A percentile compares a stretch with the other conserved stretches of the same genome.
Evolutionary conservation across 805 yeast genomes (phyloP).

Genomic region (Metschnikowia henanensis): DNA sequence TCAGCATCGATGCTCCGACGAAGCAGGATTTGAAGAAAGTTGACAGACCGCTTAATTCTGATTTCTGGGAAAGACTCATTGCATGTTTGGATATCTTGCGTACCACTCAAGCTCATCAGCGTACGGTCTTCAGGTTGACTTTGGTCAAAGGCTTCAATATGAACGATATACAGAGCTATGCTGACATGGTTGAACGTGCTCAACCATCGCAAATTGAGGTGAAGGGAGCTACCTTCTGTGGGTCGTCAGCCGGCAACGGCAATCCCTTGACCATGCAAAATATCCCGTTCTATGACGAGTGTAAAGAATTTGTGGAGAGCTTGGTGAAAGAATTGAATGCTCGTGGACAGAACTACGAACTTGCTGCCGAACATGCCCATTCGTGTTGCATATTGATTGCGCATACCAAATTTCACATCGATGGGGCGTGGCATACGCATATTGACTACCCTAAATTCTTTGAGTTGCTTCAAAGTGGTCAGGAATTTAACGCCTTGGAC

Average conservation of each 20-base stretch:
- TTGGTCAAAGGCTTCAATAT: constrained; percentile 92
- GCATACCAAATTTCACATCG: constrained; percentile 63
- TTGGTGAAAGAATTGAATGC: constrained; percentile 60
- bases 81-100: constrained; percentile 76
- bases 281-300: constrained; percentile 92
- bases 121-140: constrained; percentile 89
- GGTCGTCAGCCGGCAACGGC: constrained; percentile 79
- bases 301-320: constrained; percentile 67
- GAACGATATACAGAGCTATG: constrained; percentile 77
- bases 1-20: constrained; percentile 92
- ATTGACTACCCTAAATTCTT: constrained; percentile 80
- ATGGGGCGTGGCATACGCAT: constrained; percentile 84
- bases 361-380: constrained; percentile 96
- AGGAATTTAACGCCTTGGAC: constrained; percentile 73
- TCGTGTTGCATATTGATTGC: constrained; percentile 91
- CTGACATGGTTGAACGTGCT: constrained; percentile 81
- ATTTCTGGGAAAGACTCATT: constrained; percentile 88
- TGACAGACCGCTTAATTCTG: constrained; percentile 86
- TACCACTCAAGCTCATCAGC: constrained; percentile 73
- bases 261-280: constrained; percentile 94
- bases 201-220: constrained; percentile 87
- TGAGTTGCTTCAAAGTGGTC: constrained; percentile 63
- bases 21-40: constrained; percentile 76
- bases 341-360: constrained; percentile 71
- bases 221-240: constrained; percentile 95